Evolutionary conservation across 768 basidiomycete genomes (phyloP), one percentile per base, ranked within the genome.

Genomic region (Crassisporium funariophilum): DNA sequence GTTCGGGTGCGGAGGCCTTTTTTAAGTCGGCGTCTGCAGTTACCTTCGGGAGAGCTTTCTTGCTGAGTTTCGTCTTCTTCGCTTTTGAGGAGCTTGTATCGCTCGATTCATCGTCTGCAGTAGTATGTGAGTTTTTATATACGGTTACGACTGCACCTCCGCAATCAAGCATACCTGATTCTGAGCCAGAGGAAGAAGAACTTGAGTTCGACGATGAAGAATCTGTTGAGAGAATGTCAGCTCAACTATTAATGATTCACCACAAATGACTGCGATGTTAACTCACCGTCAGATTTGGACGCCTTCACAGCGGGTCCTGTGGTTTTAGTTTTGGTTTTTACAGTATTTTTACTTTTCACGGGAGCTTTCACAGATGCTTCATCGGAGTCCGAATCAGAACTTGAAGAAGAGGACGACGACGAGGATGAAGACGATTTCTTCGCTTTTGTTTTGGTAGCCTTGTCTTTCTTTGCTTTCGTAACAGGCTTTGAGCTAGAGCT

Each of bases 81-180:
- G 41, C 38, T 55, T 51, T 49, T 20, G 37, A 34, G 36, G 57
- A 41, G 8, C 46, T 54, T 22, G 63, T 47, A 47, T 72, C 66
- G 42, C 66, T 72, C 11, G 68, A 70, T 52, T 74, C 67, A 35
- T 74, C 68, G 47, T 58, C 49, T 62, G 45, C 47, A 35, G 15
- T 12, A 22, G 17, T 4, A 19, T 4, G 16, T 50, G 4, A 53
- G 40, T 4, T 4, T 33, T 2, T 23, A 27, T 20, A 13, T 2
- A 41, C 10, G 19, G 12, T 16, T 4, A 45, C n/a, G n/a, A n/a
- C n/a, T n/a, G n/a, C n/a, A n/a, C n/a, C n/a, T n/a, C n/a, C n/a
- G n/a, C 15, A 31, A 33, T 42, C 8, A 34, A 36, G 22, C 46
- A 44, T 37, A 53, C 63, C 67, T 17, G 67, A 66, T 20, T 68